A percentile compares a stretch with the other conserved stretches of the same genome.
Conservation (phyloP, 1,284 basidiomycete species). For the Pterula multifida region DNA sequence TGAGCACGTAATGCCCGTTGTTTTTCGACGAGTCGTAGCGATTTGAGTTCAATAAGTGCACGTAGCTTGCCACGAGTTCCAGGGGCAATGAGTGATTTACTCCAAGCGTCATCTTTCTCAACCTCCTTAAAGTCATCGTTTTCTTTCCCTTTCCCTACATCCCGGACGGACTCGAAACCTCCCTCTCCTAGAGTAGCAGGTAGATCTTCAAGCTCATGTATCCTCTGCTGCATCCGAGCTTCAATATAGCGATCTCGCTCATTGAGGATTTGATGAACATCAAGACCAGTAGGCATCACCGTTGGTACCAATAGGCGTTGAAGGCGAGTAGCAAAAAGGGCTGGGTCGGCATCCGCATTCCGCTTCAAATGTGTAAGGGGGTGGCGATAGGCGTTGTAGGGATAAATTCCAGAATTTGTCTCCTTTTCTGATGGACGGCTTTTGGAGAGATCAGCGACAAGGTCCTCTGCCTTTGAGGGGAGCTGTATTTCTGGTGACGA, state of each 20-base stretch:
- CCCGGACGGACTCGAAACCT: conserved; percentile 42
- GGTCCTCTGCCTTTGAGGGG: conserved; percentile 33
- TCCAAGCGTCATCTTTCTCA: conserved; percentile 14
- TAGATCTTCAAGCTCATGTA: conserved; percentile 79
- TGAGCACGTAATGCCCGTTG: conserved; percentile 81
- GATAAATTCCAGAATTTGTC: conserved; percentile 74
- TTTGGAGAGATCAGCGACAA: conserved; percentile 43
- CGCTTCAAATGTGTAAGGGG: conserved; percentile 73
- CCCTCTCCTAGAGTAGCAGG: conserved; percentile 78
- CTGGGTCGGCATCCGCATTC: conserved; percentile 44
- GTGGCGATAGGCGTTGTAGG: conserved; percentile 90
- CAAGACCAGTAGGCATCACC: conserved; percentile 86
- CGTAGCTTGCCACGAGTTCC: conserved; percentile 73
- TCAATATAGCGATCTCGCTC: conserved; percentile 90
- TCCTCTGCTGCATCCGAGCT: conserved; percentile 81
- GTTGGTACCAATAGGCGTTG: conserved; percentile 82
- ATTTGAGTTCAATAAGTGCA: conserved; percentile 91
- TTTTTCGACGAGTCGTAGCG: conserved; percentile 83
- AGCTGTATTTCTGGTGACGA: conserved; percentile 25
- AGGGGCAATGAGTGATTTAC: conserved; percentile 29
- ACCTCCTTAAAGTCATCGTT: conserved; percentile 35
- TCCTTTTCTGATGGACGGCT: conserved; percentile 74
- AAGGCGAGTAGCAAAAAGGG: conserved; percentile 55
- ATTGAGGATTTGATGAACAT: conserved; percentile 82
- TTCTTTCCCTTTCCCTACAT: conserved; percentile 31